A percentile compares a stretch with the other conserved stretches of the same genome.
phyloP scores from a whole-genome alignment of 257 asterid genomes.

The Solanum chiquidenum region DNA sequence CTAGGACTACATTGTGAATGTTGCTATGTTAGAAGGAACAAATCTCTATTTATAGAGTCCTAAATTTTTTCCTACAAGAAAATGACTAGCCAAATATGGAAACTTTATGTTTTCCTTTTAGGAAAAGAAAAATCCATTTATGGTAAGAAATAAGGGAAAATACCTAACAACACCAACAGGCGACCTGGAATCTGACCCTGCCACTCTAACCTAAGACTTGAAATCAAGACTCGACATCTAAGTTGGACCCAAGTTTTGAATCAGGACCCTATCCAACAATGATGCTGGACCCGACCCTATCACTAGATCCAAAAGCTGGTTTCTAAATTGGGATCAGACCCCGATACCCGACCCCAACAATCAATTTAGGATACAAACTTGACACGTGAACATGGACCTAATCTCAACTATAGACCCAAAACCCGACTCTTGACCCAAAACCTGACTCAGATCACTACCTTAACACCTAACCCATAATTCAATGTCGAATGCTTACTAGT shows the following conservation, averaged over 20 bases:
- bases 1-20: neutral
- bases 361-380: neutral
- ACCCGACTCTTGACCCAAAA: too few relatives aligned
- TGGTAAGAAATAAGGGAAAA: neutral
- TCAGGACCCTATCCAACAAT: neutral
- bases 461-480: too few relatives aligned
- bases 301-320: too few relatives aligned
- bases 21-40: neutral
- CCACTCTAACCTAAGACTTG: neutral
- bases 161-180: neutral
- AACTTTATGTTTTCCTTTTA: too few relatives aligned
- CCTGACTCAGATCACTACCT: too few relatives aligned
- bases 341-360: neutral
- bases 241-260: neutral
- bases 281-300: neutral
- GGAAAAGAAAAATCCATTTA: neutral
- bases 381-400: too few relatives aligned
- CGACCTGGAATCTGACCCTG: neutral
- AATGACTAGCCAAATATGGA: neutral
- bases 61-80: neutral
- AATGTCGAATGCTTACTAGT: too few relatives aligned
- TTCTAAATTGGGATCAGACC: neutral
- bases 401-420: too few relatives aligned
- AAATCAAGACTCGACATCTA: too few relatives aligned
- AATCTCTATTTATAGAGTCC: neutral